Base-by-base conservation (phyloP, 2,329 filamentous ascomycete species). In the Alternaria consortialis region DNA sequence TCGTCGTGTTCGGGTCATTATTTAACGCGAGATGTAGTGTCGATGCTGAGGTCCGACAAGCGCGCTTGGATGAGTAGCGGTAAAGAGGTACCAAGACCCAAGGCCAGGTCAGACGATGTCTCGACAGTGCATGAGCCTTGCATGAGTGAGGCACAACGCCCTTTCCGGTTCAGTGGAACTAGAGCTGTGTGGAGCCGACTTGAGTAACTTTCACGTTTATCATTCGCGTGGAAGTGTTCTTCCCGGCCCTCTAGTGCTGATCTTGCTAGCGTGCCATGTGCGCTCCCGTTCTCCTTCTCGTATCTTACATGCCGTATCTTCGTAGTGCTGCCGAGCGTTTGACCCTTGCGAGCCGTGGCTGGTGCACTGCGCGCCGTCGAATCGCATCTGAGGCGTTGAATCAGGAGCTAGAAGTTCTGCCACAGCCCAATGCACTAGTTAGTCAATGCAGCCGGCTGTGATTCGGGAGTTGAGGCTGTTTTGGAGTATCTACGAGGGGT, bases 201-300 rank as follows among this genome's bases (percentile, higher is more conserved):
- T 36, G 46, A 48, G 37, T 31, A 31, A 40, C 57, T 56, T 39
- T 11, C 37, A 20, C 17, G 46, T 51, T 56, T 15, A 60, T 60
- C 31, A 60, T 60, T 60, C 53, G 57, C 57, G 56, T 56, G 44
- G 52, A 37, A 42, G 44, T 56, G 37, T 51, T 20, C 53, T 50
- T 43, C 44, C 44, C 44, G 53, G 12, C 29, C 36, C 46, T 56
- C 29, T 56, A 36, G 52, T 44, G 52, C 39, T 60, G 57, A 60
- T 60, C 53, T 9, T 55, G 47, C 52, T 56, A 56, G 57, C 44
- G 57, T 47, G 53, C 57, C 57, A 60, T 56, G 53, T 56, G 57
- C 57, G 57, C 29, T 60, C 53, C 57, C 57, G 57, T 56, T 51
- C 44, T 53, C 17, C 20, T 25, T 53, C 50, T 52, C 34, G 36